A percentile compares a stretch with the other conserved stretches of the same genome.
phyloP scores from a whole-genome alignment of 129 eudicot genomes.

The carrot (Daucus carota) region DH1_v3.0 NC_030386.2:27836001-27836500 shows the following conservation, averaged over 20 bases:
- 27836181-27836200: constrained; percentile 2
- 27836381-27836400: neutral
- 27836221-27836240: constrained; percentile 23
- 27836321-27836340: no score
- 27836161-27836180: constrained; percentile 25
- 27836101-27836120: constrained; percentile 29
- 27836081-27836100: constrained; percentile 21
- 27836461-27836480: no score
- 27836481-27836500: no score
- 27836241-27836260: constrained; percentile 71
- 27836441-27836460: neutral
- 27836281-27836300: constrained; percentile 93
- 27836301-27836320: constrained; percentile 59
- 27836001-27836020: no score
- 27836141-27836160: constrained; percentile 35
- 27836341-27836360: neutral
- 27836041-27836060: neutral
- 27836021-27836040: no score
- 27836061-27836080: neutral
- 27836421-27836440: no score
- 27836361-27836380: neutral
- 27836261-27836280: constrained; percentile 82
- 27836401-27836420: neutral
- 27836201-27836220: constrained; percentile 13
- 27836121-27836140: constrained; percentile 32